Base-by-base conservation (phyloP, 2,329 filamentous ascomycete species). In the Aspergillus tamarii region DNA sequence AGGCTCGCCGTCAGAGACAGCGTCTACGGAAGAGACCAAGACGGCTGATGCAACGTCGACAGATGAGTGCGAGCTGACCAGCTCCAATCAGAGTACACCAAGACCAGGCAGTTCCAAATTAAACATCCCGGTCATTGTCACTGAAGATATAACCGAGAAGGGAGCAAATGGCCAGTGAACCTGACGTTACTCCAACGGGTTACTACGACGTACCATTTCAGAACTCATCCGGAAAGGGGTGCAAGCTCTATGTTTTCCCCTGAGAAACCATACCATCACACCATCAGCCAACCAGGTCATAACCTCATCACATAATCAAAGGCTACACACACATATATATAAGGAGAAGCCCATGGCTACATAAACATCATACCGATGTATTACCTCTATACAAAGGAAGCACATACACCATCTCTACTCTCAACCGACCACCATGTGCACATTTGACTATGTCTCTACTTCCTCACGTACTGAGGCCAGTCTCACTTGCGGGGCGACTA, bases 61-160 rank as follows among this genome's bases (percentile, higher is more conserved):
- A 6, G 57, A 59, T 9, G 46, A 55, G 43, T 58, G 55, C 2
- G 62, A 52, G 28, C 19, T n/a, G 28, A 21, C 19, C 48, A 52
- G 19, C 21, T 59, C 57, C 16, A 50, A 39, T 41, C 57, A 50
- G 23, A 52, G 34, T 23, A 50, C 43, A 28, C 48, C 28, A 53
- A 32, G 10, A 34, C 60, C 48, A 28, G 32, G 52, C 16, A 50
- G 48, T 23, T 57, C 57, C 1, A 64, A 66, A 19, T 12, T 61
- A 12, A 64, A 57, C 12, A 67, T 70, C 30, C 68, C 68, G 23
- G 61, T 69, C 11, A 70, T 70, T 16, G 66, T 70, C 43, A 69
- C 67, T 5, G 64, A 68, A 12, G 67, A 67, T 36, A 55, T 59
- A 26, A n/a, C 55, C 11, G 53, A 59, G 10, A 23, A 57, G 36